Evolutionary conservation across 2,329 filamentous ascomycete genomes (phyloP).

Genomic region (Huntiella bhutanensis): DNA sequence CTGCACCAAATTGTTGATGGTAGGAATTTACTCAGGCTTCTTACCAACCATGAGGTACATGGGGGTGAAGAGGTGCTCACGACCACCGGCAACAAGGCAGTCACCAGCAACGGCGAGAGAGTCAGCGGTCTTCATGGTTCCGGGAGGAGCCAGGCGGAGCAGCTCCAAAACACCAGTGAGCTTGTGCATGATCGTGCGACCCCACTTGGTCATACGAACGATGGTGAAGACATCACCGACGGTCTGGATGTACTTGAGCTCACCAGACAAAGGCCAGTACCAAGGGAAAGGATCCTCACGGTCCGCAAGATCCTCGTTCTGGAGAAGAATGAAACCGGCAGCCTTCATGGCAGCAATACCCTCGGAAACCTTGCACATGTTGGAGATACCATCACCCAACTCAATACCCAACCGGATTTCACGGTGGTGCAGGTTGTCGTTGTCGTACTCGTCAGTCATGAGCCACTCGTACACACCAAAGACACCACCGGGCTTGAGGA

Average conservation of each 20-base stretch:
- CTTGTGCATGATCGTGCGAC: constrained; percentile 54
- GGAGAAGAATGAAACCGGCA: constrained; percentile 68
- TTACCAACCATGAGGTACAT: constrained; percentile 95
- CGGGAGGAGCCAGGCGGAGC: constrained; percentile 54
- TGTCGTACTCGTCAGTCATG: constrained; percentile 93
- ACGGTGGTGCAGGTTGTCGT: constrained; percentile 68
- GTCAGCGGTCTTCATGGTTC: constrained; percentile 90
- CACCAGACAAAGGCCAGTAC: constrained; percentile 84
- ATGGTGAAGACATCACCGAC: constrained; percentile 66
- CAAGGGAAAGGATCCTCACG: constrained; percentile 61
- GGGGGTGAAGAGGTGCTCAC: constrained; percentile 85
- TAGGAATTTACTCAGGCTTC: constrained; percentile 38
- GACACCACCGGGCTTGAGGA: constrained; percentile 84
- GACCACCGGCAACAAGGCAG: constrained; percentile 68
- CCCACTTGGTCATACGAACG: constrained; percentile 73
- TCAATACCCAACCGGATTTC: constrained; percentile 88
- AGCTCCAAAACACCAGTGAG: constrained; percentile 61
- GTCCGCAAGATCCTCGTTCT: constrained; percentile 72
- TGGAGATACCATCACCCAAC: constrained; percentile 87
- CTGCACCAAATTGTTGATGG: background rate
- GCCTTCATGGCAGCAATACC: constrained; percentile 66
- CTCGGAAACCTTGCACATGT: constrained; percentile 81
- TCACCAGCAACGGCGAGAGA: constrained; percentile 68
- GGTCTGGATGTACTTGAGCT: constrained; percentile 67
- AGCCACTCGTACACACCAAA: constrained; percentile 99